Base-by-base conservation (phyloP, 2,329 filamentous ascomycete species). In the Sphaerulina vaccinii region DNA sequence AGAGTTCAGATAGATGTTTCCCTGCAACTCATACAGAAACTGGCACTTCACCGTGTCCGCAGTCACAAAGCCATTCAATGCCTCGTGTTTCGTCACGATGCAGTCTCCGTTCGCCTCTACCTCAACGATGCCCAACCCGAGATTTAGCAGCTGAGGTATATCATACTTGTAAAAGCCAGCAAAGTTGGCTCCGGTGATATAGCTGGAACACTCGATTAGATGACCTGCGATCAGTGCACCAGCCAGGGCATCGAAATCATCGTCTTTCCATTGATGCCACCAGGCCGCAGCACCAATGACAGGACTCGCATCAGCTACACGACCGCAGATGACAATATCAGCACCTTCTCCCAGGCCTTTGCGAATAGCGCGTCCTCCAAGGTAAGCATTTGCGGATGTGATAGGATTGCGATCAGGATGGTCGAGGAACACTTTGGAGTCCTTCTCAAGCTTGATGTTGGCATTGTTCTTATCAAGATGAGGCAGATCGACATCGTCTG, bases 1-100 rank as follows among this genome's bases (percentile, higher is more conserved):
- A 1, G 73, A 76, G 65, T 81, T 80, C 66, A 75, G 77, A 62
- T 82, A 82, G 65, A 73, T 74, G 1, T 74, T 76, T 2, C 78
- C 78, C 52, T 79, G 77, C 15, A 79, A 73, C 61, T 80, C 77
- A 58, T 79, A 80, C 4, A 81, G 56, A 5, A 80, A 65, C 52
- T 81, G 79, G 9, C 73, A 75, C 1, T 73, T 75, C 38, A 77
- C 74, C 1, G 78, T 81, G 51, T 79, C 73, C 10, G 75, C 71
- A 0, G 70, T 68, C 4, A 71, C 67, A 40, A 62, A 62, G 33
- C 71, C 70, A 22, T 63, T 65, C 32, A 68, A 64, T 1, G 59
- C 62, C 16, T 65, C 58, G 42, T 69, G 68, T 56, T 71, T 72
- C 15, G 65, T 65, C 21, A 69, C 62, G 15, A 53, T 61, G 54